Conservation (phyloP, 345 rosid genomes). For the Populus euphratica region DNA sequence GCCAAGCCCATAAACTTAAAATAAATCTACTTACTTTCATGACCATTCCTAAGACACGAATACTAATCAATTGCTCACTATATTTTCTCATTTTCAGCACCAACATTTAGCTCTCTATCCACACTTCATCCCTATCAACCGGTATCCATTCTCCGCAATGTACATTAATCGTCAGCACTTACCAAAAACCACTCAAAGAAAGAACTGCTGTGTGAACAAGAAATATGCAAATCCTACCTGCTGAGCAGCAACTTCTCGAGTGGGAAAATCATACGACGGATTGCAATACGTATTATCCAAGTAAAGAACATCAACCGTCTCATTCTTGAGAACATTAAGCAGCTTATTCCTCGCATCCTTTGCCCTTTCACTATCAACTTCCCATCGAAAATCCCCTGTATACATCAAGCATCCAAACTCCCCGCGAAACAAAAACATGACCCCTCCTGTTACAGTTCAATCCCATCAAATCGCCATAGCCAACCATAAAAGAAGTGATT, state of each 20-base stretch:
- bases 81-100: too few relatives aligned
- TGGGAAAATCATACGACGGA: constrained; percentile 58
- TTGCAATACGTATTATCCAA: constrained; percentile 80
- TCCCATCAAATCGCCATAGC: background rate
- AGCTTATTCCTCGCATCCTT: constrained; percentile 37
- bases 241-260: constrained; percentile 50
- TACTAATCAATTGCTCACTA: too few relatives aligned
- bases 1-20: too few relatives aligned
- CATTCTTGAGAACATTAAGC: constrained; percentile 38
- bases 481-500: too few relatives aligned
- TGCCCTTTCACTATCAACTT: constrained; percentile 26
- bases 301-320: constrained; percentile 46
- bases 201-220: background rate
- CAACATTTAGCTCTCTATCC: too few relatives aligned
- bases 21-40: too few relatives aligned
- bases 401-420: constrained; percentile 66
- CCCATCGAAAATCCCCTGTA: constrained; percentile 84
- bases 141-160: too few relatives aligned
- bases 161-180: too few relatives aligned
- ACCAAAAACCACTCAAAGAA: too few relatives aligned
- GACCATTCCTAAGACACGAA: too few relatives aligned
- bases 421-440: constrained; percentile 77
- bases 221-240: constrained; percentile 31
- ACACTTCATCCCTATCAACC: too few relatives aligned
- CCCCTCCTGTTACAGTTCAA: constrained; percentile 38